Evolutionary conservation across 306 rosid genomes (phyloP).

Genomic region (Abrus precatorius): DNA sequence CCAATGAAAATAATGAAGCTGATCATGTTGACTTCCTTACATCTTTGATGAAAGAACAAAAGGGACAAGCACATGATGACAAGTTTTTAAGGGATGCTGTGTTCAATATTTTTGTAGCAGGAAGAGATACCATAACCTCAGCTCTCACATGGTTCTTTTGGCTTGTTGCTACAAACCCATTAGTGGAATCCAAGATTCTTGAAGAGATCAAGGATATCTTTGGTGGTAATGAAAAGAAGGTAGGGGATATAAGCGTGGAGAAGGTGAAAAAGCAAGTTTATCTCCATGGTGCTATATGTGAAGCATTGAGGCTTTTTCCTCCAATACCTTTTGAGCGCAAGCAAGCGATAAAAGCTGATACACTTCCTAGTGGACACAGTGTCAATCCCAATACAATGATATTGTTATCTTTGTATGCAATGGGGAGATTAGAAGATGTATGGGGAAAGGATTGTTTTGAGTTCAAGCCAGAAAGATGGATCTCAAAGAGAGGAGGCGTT

Average conservation of each 20-base stretch:
- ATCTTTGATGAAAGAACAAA: slow-evolving; percentile 34
- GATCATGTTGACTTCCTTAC: slow-evolving; percentile 50
- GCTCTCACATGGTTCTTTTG: slow-evolving; percentile 44
- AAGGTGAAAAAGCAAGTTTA: slow-evolving; percentile 7
- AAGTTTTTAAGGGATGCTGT: slow-evolving; percentile 47
- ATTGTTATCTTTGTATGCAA: not conserved
- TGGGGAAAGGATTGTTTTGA: slow-evolving; percentile 39
- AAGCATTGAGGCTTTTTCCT: slow-evolving; percentile 39
- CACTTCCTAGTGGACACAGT: slow-evolving; percentile 34
- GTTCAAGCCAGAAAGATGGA: slow-evolving; percentile 41
- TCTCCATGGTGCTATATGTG: slow-evolving; percentile 42
- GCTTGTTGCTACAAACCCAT: slow-evolving; percentile 53
- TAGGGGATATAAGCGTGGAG: not conserved
- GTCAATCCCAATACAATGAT: slow-evolving; percentile 8
- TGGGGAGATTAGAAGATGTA: slow-evolving; percentile 40
- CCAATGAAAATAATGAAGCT: not conserved
- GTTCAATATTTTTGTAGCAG: slow-evolving; percentile 20
- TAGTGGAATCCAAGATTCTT: slow-evolving; percentile 52
- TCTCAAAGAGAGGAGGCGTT: not conserved
- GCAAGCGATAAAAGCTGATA: slow-evolving; percentile 14
- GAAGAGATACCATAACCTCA: slow-evolving; percentile 41
- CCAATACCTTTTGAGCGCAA: not conserved
- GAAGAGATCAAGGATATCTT: slow-evolving; percentile 49
- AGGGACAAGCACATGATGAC: not conserved
- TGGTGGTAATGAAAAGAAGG: not conserved